Evolutionary conservation across 2,329 filamentous ascomycete species (phyloP), one percentile per base, ranked within the genome.

Genomic region (Exserohilum turcica): DNA sequence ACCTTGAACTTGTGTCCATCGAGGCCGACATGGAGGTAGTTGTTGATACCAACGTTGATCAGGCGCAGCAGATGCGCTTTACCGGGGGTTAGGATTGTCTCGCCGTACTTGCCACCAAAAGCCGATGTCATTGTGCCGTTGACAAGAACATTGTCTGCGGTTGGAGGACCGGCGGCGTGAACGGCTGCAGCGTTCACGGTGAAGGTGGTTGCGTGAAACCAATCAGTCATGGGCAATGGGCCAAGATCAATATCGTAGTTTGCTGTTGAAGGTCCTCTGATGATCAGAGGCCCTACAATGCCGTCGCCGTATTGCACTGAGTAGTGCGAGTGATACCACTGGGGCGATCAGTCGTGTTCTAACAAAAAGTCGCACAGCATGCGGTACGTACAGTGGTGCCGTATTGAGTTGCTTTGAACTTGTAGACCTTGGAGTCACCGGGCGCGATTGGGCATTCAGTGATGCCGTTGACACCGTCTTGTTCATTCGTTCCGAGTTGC

Each of bases 361-460:
- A 15, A 29, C 19, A 32, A 33, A 8, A 29, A 32, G 10, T 29
- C 8, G 9, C 8, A 15, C 10, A 15, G 38, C n/a, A 19, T 10
- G 5, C 15, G 8, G 42, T 35, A 54, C 63, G 54, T 52, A 66
- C 64, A 12, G 71, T 68, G n/a, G 69, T 63, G 32, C 72, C 72
- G 32, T 71, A 73, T 43, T 74, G 71, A 2, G 70, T 74, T 3
- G 70, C 70, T 37, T 70, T 67, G 61, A 72, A 74, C 7, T 55
- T 66, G 48, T 73, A 74, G 3, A 65, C 57, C 29, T 61, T 70
- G 7, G 60, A 66, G n/a, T 59, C 57, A 1, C 83, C 83, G 0
- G 87, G 86, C 5, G 85, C 77, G 53, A 90, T 84, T 1, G 88
- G 87, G 58, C 88, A 91, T 69, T 91, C 86, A 9, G 81, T 83